Evolutionary conservation across 352 stramenopile species (phyloP), one percentile per base, ranked within the genome.

Genomic region (Pythium folliculosum): DNA sequence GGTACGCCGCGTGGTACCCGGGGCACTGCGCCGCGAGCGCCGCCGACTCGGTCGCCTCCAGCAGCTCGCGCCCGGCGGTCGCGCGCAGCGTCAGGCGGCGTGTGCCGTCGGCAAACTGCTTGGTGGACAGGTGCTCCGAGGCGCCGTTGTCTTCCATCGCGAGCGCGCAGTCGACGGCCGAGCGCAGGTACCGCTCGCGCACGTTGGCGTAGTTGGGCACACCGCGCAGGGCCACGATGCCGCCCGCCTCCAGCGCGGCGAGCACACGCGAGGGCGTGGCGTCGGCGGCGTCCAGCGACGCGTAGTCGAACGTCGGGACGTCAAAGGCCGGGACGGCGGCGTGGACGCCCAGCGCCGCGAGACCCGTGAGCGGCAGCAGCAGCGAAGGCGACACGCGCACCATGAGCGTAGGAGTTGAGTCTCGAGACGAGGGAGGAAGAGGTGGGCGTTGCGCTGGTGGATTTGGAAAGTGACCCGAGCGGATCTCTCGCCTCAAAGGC

Each of bases 191-290:
- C 38, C 77, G 64, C 14, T 73, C 55, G 35, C 84, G 79, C 44
- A 87, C 68, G 50, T 60, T 53, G 6, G 73, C 69, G 60, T 82
- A 92, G 35, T 80, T 63, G 1, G 81, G 82, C 35, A 92, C 80
- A 63, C 88, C 88, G 61, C 80, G 78, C 50, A 92, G 56, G 10
- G 82, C 69, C 8, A 92, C 61, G 66, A 92, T 90, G 22, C 84
- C 84, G 59, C 87, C 77, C 8, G 65, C 43, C 55, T 89, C 76
- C 32, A 92, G 54, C 43, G 77, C 71, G 0, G 55, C 60, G 17
- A 90, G 67, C 40, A 90, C 44, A 6, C 79, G 45, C 4, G 16
- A 22, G 19, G 59, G 66, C 49, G 60, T 54, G 1, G 67, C 17
- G 45, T 48, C 43, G 14, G 64, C 58, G 44, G 4, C n/a, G 8